Conservation (phyloP, 768 basidiomycete species). For the Termitomyces sp. region DNA sequence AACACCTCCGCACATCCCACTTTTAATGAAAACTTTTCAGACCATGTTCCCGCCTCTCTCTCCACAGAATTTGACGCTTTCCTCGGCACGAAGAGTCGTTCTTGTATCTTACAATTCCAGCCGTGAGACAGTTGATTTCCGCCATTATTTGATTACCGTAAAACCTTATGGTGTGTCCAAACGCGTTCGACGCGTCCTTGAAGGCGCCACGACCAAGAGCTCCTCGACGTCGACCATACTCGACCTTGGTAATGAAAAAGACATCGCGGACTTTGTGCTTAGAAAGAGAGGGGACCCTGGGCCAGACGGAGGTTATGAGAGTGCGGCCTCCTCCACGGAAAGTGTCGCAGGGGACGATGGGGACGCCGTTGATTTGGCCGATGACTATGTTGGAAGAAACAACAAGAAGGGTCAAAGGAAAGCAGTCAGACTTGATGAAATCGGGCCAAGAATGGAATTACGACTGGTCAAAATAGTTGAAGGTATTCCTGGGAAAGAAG, state of each 20-base stretch:
- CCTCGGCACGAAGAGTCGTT: conserved; percentile 91
- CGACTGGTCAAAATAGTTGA: conserved; percentile 91
- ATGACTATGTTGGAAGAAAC: conserved; percentile 92
- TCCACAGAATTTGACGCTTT: conserved; percentile 71
- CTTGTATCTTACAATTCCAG: conserved; percentile 88
- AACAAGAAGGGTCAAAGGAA: conserved; percentile 89
- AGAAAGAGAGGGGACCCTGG: conserved; percentile 58
- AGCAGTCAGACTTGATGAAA: conserved; percentile 88
- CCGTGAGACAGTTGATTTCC: conserved; percentile 82
- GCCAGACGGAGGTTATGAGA: conserved; percentile 71
- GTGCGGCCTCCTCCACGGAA: conserved; percentile 73
- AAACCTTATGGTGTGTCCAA: conserved; percentile 92
- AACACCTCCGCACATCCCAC: conserved; percentile 79
- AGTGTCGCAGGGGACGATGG: conserved; percentile 85
- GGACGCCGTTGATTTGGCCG: conserved; percentile 78
- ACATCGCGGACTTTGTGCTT: conserved; percentile 93
- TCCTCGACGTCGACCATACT: conserved; percentile 42
- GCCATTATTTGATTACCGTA: conserved; percentile 94
- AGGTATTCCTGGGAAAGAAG: conserved; percentile 90
- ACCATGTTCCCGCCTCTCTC: conserved; percentile 92
- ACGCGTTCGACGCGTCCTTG: conserved; percentile 84
- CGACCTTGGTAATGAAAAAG: conserved; percentile 85
- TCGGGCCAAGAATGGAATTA: conserved; percentile 94
- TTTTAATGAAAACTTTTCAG: conserved; percentile 95
- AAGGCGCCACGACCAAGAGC: conserved; percentile 37